A percentile compares a stretch with the other conserved stretches of the same genome.
Evolutionary conservation across 2,329 filamentous ascomycete genomes (phyloP).

Genomic region (Cercospora janseana): DNA sequence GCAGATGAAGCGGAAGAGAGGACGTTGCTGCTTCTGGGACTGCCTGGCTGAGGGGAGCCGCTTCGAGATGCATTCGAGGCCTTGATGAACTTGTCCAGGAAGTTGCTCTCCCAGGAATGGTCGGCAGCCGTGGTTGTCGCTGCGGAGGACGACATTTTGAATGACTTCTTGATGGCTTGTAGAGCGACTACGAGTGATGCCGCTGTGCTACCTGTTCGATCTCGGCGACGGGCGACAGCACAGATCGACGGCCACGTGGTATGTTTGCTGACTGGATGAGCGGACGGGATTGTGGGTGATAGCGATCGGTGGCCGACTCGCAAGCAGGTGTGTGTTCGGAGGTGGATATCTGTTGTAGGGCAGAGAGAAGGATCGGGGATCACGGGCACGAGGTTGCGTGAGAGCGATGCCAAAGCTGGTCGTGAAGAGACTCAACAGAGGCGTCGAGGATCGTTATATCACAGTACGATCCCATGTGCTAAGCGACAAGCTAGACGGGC

Average conservation of each 20-base stretch:
- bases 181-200: too few relatives aligned
- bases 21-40: conserved; percentile 9
- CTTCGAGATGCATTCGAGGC: conserved; percentile 15
- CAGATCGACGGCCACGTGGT: neutral
- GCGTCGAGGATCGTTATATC: neutral
- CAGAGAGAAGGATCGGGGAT: neutral
- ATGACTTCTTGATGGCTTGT: neutral
- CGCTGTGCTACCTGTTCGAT: neutral
- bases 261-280: conserved; percentile 3
- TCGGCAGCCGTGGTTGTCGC: conserved; percentile 1
- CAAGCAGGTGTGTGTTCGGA: neutral
- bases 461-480: too few relatives aligned
- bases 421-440: neutral
- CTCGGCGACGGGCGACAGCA: neutral
- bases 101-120: conserved; percentile 18
- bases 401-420: neutral
- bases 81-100: conserved; percentile 23
- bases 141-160: conserved; percentile 13
- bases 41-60: conserved; percentile 7
- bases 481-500: neutral
- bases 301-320: conserved; percentile 5
- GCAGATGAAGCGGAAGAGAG: conserved; percentile 6
- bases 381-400: neutral
- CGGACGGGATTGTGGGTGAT: neutral
- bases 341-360: conserved; percentile 4